These are phyloP conservation scores for Diaporthe vaccinii DNA, from an alignment of 2,329 filamentous ascomycete species.

Conservation along the genomic window DNA sequence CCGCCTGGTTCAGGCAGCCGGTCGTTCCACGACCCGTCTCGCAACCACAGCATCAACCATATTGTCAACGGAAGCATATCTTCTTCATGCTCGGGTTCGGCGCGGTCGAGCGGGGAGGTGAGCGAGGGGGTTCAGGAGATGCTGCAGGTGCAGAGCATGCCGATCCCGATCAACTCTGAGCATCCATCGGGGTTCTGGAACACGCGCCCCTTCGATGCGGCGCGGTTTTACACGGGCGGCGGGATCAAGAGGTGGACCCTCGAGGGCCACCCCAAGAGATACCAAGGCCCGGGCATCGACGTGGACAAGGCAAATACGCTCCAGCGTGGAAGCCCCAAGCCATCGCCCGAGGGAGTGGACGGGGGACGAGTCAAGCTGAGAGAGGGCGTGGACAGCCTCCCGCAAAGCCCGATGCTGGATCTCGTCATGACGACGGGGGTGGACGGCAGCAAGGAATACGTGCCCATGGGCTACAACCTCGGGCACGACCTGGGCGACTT, in stretches of 20 bases:
- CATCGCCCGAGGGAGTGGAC: conserved; percentile 27
- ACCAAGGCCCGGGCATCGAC: conserved; percentile 44
- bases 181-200: conserved; percentile 52
- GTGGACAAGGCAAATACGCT: conserved; percentile 45
- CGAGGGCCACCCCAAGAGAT: conserved; percentile 51
- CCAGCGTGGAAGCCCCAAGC: conserved; percentile 37
- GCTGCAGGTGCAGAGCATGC: conserved; percentile 51
- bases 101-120: conserved; percentile 37
- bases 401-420: conserved; percentile 65
- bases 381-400: conserved; percentile 59
- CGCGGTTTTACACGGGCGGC: conserved; percentile 49
- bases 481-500: conserved; percentile 72
- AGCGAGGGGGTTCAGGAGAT: conserved; percentile 42
- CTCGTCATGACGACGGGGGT: conserved; percentile 57
- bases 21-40: conserved; percentile 34
- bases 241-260: conserved; percentile 54
- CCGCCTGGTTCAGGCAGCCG: conserved; percentile 25
- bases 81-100: conserved; percentile 18
- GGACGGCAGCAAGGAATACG: conserved; percentile 54
- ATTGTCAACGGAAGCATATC: conserved; percentile 31
- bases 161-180: conserved; percentile 55
- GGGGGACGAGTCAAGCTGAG: conserved; percentile 41
- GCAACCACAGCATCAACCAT: conserved; percentile 35
- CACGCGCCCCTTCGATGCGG: conserved; percentile 40
- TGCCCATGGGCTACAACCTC: conserved; percentile 73